Evolutionary conservation across 257 asterid species (phyloP), one percentile per base, ranked within the genome.

Genomic region (Schizonepeta tenuifolia): DNA sequence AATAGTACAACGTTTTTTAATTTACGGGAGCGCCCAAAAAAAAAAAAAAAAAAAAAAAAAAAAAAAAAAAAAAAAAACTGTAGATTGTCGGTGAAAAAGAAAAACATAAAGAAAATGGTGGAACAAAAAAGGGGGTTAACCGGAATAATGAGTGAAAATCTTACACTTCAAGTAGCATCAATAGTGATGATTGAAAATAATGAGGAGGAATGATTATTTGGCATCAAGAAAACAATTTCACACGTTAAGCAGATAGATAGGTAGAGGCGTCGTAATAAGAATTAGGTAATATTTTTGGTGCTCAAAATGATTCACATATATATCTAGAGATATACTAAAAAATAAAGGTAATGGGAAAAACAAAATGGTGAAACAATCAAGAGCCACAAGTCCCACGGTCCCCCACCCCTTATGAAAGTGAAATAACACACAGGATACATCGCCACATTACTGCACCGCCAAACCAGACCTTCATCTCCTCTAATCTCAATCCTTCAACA

Each of bases 371-470:
- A 58, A 57, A 75, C 43, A 17, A 28, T 3, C 41, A 35, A 21
- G 69, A 67, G 63, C 74, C 68, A 56, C 70, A 24, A 13, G 24
- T 47, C n/a, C 62, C 24, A 7, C 10, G 50, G 66, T 61, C 68
- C 57, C 57, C 75, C 54, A 12, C 53, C 53, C 51, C 11, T 21
- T 2, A 9, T 61, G 82, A 47, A 58, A 71, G 22, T 41, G 80
- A 69, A 50, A 58, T 20, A 38, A 11, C 68, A 56, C 33, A 50
- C 17, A 28, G 38, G 35, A 53, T 47, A 51, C 44, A 41, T 10
- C 80, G 68, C 80, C 76, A 70, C 77, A 56, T 62, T 47, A 21
- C 40, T 35, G 44, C 69, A 46, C 62, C 74, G 17, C 67, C 67
- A 38, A 54, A 26, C 53, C 73, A 71, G 56, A 70, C 70, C 61